Evolutionary conservation across 129 eudicot genomes (phyloP).

Genomic region (Glebionis coronaria): DNA sequence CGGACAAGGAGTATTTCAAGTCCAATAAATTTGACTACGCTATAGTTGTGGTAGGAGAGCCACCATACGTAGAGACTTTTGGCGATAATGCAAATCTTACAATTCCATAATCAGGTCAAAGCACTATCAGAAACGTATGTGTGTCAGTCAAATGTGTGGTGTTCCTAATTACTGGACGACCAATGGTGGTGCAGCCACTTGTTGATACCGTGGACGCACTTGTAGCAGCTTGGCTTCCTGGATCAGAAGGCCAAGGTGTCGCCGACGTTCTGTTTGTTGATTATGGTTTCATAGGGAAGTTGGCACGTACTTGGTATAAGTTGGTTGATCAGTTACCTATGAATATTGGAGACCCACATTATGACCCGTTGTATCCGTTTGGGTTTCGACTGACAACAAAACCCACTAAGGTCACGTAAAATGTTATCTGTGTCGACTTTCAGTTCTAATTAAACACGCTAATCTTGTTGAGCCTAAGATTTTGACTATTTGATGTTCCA

Average conservation of each 20-base stretch:
- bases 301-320: slow-evolving; percentile 62
- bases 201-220: slow-evolving; percentile 46
- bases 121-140: slow-evolving; percentile 48
- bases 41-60: too few species aligned
- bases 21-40: too few species aligned
- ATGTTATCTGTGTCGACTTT: not conserved
- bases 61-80: slow-evolving; percentile 43
- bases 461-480: slow-evolving; percentile 5
- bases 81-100: slow-evolving; percentile 65
- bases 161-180: slow-evolving; percentile 54
- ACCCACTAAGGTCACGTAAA: slow-evolving; percentile 15
- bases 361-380: slow-evolving; percentile 61
- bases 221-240: slow-evolving; percentile 84
- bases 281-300: slow-evolving; percentile 54
- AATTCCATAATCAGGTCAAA: slow-evolving; percentile 41
- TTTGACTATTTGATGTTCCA: not conserved
- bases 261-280: slow-evolving; percentile 57
- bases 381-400: slow-evolving; percentile 51
- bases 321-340: too few species aligned
- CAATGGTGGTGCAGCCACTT: slow-evolving; percentile 56
- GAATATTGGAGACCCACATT: slow-evolving; percentile 65
- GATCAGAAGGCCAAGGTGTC: too few species aligned
- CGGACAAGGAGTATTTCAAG: too few species aligned
- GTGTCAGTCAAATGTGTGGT: slow-evolving; percentile 53
- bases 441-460: not conserved